These are phyloP conservation scores for Aspergillus novoparasiticus DNA, from an alignment of 2,329 filamentous ascomycete genomes.

Conservation along the genomic window DNA sequence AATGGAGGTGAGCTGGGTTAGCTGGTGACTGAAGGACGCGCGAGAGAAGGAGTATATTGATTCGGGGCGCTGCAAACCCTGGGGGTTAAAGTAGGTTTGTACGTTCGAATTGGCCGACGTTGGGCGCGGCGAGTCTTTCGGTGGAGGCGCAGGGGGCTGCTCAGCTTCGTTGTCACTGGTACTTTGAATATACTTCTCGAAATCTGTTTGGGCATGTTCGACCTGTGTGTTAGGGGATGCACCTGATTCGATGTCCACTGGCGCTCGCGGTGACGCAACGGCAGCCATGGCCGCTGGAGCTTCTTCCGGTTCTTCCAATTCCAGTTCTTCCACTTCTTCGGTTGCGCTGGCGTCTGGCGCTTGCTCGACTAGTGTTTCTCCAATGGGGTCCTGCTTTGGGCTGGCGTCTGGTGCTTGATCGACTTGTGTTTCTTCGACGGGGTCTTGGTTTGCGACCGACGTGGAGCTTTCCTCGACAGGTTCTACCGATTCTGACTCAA, in stretches of 20 bases:
- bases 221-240: conserved; percentile 16
- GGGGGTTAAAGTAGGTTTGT: conserved; percentile 49
- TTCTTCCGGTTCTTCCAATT: conserved; percentile 10
- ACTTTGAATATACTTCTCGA: conserved; percentile 46
- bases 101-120: conserved; percentile 30
- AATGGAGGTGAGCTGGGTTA: conserved; percentile 88
- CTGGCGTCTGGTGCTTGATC: neutral
- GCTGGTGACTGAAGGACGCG: conserved; percentile 88
- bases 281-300: conserved; percentile 31
- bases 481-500: conserved; percentile 3
- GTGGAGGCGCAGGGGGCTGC: conserved; percentile 36
- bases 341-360: neutral
- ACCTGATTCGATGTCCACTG: conserved; percentile 19
- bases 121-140: conserved; percentile 38
- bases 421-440: neutral
- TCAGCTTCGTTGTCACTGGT: conserved; percentile 36
- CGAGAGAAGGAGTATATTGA: conserved; percentile 94
- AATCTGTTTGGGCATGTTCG: conserved; percentile 36
- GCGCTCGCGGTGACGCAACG: conserved; percentile 29
- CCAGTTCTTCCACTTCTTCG: conserved; percentile 8
- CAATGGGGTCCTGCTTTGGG: neutral
- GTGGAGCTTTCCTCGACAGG: neutral
- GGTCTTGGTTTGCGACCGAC: neutral
- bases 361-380: neutral
- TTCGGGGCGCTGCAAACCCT: conserved; percentile 64